Evolutionary conservation across 225 moss, liverwort and hornwort genomes (phyloP).

Genomic region (Pleurozium schreberi): DNA sequence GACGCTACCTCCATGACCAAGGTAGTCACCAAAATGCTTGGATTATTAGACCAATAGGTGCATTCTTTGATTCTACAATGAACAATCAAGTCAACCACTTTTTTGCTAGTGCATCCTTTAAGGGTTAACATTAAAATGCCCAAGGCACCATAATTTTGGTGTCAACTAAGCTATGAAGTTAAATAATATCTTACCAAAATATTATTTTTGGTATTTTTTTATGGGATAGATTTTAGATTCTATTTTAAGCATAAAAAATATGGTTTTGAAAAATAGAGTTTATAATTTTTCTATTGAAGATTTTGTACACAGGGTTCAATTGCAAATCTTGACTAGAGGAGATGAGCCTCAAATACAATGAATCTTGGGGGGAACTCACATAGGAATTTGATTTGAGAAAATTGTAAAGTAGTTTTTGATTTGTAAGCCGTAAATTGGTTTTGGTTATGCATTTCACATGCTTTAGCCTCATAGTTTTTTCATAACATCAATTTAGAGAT

Average conservation of each 20-base stretch:
- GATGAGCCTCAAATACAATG: not conserved
- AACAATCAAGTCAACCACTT: too few species aligned
- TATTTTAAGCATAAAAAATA: not conserved
- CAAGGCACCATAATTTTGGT: not conserved
- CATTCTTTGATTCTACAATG: too few species aligned
- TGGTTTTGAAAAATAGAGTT: not conserved
- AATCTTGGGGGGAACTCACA: not conserved
- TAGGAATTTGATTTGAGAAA: not conserved
- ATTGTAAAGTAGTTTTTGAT: not conserved
- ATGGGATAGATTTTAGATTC: too few species aligned
- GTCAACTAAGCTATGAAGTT: not conserved
- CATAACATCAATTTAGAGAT: not conserved
- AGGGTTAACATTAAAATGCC: too few species aligned
- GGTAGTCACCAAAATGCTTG: too few species aligned
- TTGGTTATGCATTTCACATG: too few species aligned
- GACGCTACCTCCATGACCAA: too few species aligned
- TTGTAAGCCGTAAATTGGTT: rapidly evolving
- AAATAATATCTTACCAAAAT: not conserved
- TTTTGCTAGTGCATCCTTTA: too few species aligned
- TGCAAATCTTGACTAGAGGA: not conserved
- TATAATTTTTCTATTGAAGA: not conserved
- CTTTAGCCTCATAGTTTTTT: not conserved
- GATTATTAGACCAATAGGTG: too few species aligned
- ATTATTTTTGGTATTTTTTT: too few species aligned
- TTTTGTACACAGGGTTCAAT: not conserved